Conservation (phyloP, 2,329 filamentous ascomycete species). For the Hymenoscyphus infarciens region DNA sequence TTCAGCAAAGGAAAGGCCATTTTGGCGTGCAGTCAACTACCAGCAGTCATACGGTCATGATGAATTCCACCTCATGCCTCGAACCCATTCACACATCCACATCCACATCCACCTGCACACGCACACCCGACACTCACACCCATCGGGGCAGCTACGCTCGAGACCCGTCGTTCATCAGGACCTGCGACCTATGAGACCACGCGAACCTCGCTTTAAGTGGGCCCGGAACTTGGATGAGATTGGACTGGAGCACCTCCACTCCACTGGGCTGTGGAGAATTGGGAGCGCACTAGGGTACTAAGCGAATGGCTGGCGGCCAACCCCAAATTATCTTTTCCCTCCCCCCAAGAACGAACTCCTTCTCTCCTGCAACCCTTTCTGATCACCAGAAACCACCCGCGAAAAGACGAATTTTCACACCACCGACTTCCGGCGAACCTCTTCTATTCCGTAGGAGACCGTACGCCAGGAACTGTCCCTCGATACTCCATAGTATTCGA, state of each 20-base stretch:
- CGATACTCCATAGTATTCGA: slow-evolving; percentile 13
- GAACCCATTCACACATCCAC: neutral
- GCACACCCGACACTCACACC: neutral
- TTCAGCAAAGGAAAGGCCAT: too few species aligned
- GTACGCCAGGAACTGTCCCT: slow-evolving; percentile 27
- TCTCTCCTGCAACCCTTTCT: slow-evolving; percentile 9
- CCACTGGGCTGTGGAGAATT: too few species aligned
- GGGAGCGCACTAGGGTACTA: too few species aligned
- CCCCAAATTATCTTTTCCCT: slow-evolving; percentile 1
- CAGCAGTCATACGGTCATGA: too few species aligned
- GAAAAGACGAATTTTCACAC: neutral
- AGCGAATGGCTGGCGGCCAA: neutral
- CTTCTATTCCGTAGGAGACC: slow-evolving; percentile 36
- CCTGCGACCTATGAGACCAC: neutral
- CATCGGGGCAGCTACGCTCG: neutral
- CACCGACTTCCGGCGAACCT: slow-evolving; percentile 15
- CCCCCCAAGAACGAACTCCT: slow-evolving; percentile 2
- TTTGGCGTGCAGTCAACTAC: too few species aligned
- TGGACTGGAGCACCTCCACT: too few species aligned
- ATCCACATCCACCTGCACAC: too few species aligned
- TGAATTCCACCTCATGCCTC: too few species aligned
- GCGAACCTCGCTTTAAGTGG: neutral
- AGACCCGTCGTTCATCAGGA: neutral
- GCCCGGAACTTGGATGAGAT: neutral
- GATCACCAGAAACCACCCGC: slow-evolving; percentile 13